Base-by-base conservation (phyloP, 139 green algal genomes). In the Edaphochlamys debaryana region DNA sequence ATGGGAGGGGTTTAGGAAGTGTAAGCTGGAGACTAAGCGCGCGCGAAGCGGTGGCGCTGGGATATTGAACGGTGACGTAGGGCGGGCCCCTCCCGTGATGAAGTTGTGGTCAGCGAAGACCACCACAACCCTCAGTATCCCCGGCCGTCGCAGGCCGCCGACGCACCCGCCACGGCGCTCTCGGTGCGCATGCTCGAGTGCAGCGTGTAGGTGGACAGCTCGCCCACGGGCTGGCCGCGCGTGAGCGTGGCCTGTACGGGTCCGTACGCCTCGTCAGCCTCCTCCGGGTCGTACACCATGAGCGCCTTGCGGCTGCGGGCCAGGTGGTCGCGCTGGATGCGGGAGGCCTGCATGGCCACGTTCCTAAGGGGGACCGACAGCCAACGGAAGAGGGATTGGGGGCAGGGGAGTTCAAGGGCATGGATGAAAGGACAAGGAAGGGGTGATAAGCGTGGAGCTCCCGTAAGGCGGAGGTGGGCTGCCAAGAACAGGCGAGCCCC, bases 101-200 rank as follows among this genome's bases (percentile, higher is more conserved):
- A n/a, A n/a, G n/a, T n/a, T n/a, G n/a, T n/a, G n/a, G n/a, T n/a
- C n/a, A n/a, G n/a, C n/a, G n/a, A n/a, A n/a, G n/a, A n/a, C n/a
- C n/a, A n/a, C n/a, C n/a, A n/a, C n/a, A n/a, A n/a, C n/a, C n/a
- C n/a, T n/a, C n/a, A n/a, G n/a, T n/a, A n/a, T n/a, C n/a, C n/a
- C n/a, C n/a, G n/a, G n/a, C n/a, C n/a, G n/a, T n/a, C n/a, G n/a
- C n/a, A n/a, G n/a, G n/a, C n/a, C n/a, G n/a, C n/a, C n/a, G n/a
- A n/a, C 76, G 38, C 63, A 82, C 76, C 76, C n/a, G 76, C 76
- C 63, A 82, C 76, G 7, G 76, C 76, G 42, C 7, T 74, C 64
- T 82, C 76, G 6, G 50, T 19, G 27, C 76, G 40, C 63, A 82
- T 82, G 11, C 32, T 32, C 8, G 22, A 66, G 60, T 82, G 62